phyloP scores from a whole-genome alignment of 2,329 filamentous ascomycete genomes.

The Sphaerulina musiva region DNA sequence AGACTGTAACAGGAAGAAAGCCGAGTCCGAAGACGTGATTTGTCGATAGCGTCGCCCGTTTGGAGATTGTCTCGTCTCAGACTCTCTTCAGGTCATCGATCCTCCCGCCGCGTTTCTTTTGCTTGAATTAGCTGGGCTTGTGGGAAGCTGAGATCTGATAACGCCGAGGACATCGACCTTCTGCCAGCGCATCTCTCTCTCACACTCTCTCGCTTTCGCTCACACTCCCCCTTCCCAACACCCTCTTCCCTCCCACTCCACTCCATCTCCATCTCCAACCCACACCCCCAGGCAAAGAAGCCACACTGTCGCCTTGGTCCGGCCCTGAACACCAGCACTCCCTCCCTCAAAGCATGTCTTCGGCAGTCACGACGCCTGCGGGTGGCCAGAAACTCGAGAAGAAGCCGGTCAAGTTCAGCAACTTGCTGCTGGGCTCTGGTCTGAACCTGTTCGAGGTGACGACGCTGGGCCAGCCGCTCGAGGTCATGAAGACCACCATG shows the following conservation, averaged over 20 bases:
- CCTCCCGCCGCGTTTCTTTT: too few relatives aligned
- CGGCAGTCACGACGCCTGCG: conserved; percentile 32
- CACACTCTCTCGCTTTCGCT: neutral
- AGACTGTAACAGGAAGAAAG: too few relatives aligned
- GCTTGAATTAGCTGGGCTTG: too few relatives aligned
- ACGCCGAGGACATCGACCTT: too few relatives aligned
- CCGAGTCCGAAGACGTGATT: too few relatives aligned
- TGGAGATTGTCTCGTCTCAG: too few relatives aligned
- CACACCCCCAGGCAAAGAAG: conserved; percentile 64
- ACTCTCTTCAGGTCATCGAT: too few relatives aligned
- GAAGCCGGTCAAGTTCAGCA: conserved; percentile 99
- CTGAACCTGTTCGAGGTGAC: conserved; percentile 92
- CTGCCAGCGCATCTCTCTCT: neutral
- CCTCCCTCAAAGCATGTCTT: conserved; percentile 43
- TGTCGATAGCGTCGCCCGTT: too few relatives aligned
- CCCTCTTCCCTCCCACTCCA: neutral
- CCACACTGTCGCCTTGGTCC: conserved; percentile 93
- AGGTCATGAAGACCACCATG: conserved; percentile 99
- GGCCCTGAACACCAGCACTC: conserved; percentile 49
- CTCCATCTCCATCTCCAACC: too few relatives aligned
- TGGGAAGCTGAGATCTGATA: too few relatives aligned
- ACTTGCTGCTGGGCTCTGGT: conserved; percentile 86
- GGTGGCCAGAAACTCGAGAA: conserved; percentile 64
- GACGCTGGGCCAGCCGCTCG: conserved; percentile 72
- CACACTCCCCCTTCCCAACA: neutral